Evolutionary conservation across 441 rosid species (phyloP).

Genomic region (Corymbia calophylla): DNA sequence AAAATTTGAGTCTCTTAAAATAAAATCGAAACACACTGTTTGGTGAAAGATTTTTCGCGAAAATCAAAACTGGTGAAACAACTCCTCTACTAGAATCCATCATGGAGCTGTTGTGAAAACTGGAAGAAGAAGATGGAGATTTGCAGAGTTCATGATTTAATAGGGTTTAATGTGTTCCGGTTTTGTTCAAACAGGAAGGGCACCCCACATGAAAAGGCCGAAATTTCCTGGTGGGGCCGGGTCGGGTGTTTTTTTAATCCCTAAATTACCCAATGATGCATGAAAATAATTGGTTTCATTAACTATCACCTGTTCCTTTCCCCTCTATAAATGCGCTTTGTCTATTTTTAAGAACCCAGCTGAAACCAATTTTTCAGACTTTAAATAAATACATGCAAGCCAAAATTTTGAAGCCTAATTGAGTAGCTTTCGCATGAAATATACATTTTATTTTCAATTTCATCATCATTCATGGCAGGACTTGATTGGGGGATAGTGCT

Average conservation of each 20-base stretch:
- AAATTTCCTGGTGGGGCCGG: background rate
- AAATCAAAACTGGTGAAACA: no score
- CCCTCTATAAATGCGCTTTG: background rate
- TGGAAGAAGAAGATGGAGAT: background rate
- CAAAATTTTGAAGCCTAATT: background rate
- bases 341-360: background rate
- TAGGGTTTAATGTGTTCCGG: background rate
- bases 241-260: background rate
- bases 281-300: background rate
- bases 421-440: background rate
- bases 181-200: background rate
- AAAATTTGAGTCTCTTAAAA: no score
- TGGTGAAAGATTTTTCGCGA: no score
- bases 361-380: background rate
- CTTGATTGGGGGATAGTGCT: background rate
- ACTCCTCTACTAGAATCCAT: background rate
- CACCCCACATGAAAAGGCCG: background rate
- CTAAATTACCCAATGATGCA: background rate
- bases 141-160: background rate
- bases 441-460: rapidly evolving
- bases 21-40: no score
- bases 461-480: background rate
- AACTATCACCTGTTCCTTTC: background rate
- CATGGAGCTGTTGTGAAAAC: background rate
- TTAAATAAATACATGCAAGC: background rate